Evolutionary conservation across 192 early-diverging fungal genomes (phyloP).

Genomic region (Coemansia pectinata): DNA sequence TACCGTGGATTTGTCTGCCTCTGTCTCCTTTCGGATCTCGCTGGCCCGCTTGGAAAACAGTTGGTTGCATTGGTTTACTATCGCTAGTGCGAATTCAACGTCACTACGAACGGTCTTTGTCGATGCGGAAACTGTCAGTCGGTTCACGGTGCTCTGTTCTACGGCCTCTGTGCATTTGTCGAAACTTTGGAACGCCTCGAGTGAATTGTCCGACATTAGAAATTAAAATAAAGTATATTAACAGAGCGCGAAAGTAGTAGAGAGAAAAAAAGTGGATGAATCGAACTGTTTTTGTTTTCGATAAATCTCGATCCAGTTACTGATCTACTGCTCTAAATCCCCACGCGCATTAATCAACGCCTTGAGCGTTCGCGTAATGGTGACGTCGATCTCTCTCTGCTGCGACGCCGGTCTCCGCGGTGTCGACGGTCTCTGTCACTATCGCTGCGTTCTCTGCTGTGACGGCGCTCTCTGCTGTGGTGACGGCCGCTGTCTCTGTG

Average conservation of each 20-base stretch:
- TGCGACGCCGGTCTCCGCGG: background rate
- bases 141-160: slow-evolving; percentile 26
- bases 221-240: slow-evolving; percentile 7
- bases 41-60: slow-evolving; percentile 20
- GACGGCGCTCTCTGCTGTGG: background rate
- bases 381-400: background rate
- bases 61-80: slow-evolving; percentile 51
- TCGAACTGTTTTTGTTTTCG: background rate
- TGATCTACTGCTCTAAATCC: background rate
- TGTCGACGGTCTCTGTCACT: background rate
- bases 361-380: background rate
- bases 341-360: background rate
- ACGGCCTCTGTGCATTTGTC: slow-evolving; percentile 26
- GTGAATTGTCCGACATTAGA: slow-evolving; percentile 18
- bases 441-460: background rate
- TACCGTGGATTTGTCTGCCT: background rate
- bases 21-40: slow-evolving; percentile 20
- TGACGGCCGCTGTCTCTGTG: background rate
- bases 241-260: background rate
- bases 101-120: slow-evolving; percentile 11
- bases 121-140: slow-evolving; percentile 4
- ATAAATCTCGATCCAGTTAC: background rate
- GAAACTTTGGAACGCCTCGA: slow-evolving; percentile 21
- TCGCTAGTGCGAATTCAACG: slow-evolving; percentile 38
- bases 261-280: slow-evolving; percentile 1